Evolutionary conservation across 371 early-diverging fungal genomes (phyloP), one percentile per base, ranked within the genome.

Genomic region (Thermomucor indicae-seudaticae): DNA sequence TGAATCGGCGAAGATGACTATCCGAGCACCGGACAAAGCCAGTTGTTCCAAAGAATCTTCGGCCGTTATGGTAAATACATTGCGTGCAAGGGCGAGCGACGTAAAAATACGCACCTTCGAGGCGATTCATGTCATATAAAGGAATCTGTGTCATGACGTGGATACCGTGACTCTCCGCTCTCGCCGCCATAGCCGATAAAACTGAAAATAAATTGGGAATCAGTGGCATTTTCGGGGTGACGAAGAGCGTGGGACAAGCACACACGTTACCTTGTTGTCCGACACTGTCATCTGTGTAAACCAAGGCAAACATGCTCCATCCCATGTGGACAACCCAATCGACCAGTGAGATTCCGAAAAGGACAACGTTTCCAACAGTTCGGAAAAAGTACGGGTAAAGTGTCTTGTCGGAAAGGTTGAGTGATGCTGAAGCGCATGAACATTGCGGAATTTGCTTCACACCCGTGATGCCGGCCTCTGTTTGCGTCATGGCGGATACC

Each of bases 301-400:
- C 39, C 4, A 73, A 22, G 14, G 70, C 62, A 53, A 67, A 73
- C 38, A 31, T 58, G 19, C 25, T 32, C 74, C 74, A 73, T 0
- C 58, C 61, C 70, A 69, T 69, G 39, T 57, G 53, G 11, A 43
- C 19, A 3, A 69, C 60, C 70, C 70, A 70, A 39, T 60, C 59
- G 6, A 67, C 52, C 12, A 70, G 42, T 3, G 70, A 49, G 27
- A 59, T 55, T 8, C 64, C 64, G 44, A 58, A 65, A 14, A 62
- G 39, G 5, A 55, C 47, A 24, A 57, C 58, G 31, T 57, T 64
- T 4, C 60, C 63, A 7, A 65, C 47, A 2, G 70, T 70, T 23
- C 74, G 55, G 55, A 73, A 73, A 47, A 73, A 73, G 32, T 66
- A 70, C 0, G 74, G 74, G 35, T 65, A 73, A 5, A 48, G 38